Conservation (phyloP, 1,139 yeast genomes). For the Meyerozyma carpophila region DNA sequence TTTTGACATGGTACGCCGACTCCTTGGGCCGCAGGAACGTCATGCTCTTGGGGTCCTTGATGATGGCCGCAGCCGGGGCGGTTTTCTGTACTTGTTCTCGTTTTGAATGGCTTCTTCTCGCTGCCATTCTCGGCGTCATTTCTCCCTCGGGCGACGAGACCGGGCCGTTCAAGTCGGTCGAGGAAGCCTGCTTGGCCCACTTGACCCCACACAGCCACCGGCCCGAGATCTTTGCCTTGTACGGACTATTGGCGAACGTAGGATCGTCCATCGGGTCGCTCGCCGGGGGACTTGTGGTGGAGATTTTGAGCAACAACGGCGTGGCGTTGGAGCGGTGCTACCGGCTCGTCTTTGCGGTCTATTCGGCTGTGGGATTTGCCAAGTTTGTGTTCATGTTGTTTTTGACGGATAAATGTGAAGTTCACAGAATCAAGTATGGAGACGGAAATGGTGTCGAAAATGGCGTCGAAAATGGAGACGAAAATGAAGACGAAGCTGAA, state of each 20-base stretch:
- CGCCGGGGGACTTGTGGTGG: slow-evolving; percentile 55
- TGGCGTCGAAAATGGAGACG: not conserved
- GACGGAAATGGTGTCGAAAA: not conserved
- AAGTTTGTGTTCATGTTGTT: slow-evolving; percentile 52
- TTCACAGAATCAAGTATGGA: slow-evolving; percentile 4
- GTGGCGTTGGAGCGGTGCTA: slow-evolving; percentile 43
- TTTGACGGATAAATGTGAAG: slow-evolving; percentile 55
- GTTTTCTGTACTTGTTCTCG: slow-evolving; percentile 51
- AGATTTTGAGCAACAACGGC: slow-evolving; percentile 28
- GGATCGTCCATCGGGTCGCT: slow-evolving; percentile 79
- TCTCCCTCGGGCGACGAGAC: slow-evolving; percentile 92
- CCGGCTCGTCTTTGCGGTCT: slow-evolving; percentile 51
- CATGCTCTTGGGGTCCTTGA: slow-evolving; percentile 56
- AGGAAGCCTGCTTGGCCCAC: slow-evolving; percentile 83
- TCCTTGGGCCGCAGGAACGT: slow-evolving; percentile 66
- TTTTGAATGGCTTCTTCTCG: slow-evolving; percentile 52
- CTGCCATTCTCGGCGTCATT: slow-evolving; percentile 57
- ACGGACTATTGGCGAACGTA: slow-evolving; percentile 59
- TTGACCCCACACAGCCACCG: slow-evolving; percentile 61
- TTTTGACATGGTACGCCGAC: slow-evolving; percentile 77
- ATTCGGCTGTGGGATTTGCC: slow-evolving; percentile 50
- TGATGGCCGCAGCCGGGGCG: slow-evolving; percentile 70
- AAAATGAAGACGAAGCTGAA: not conserved
- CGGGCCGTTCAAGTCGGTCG: slow-evolving; percentile 88
- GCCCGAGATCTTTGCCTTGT: slow-evolving; percentile 71